Evolutionary conservation across 1,284 basidiomycete genomes (phyloP), one percentile per base, ranked within the genome.

Genomic region (Leccinum subrobustum): DNA sequence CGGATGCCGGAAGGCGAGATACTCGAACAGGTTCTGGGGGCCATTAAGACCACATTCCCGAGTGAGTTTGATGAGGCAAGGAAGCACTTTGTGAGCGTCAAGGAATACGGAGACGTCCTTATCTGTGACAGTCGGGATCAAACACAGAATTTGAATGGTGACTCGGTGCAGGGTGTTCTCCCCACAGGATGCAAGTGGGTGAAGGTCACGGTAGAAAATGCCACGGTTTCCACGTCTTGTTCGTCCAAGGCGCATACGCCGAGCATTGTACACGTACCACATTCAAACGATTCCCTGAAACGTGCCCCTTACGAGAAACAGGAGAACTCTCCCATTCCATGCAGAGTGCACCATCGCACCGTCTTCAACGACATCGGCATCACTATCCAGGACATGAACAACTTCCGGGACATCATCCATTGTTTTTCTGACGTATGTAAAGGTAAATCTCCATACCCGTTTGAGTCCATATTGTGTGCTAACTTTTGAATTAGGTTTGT

Each of bases 321-420:
- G 23, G 14, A 53, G 2, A 5, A 29, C 4, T 3, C 14, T n/a
- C 14, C 23, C 16, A n/a, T 61, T 27, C 48, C 48, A 27, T 9
- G 25, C 23, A 25, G 25, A 25, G 25, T 25, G 25, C 25, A 51
- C 4, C 23, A 25, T 27, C 48, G 48, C 44, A 64, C 35, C 8
- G 50, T 65, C 6, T 64, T 66, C 11, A 0, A 18, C 2, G 59
- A 66, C 27, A 56, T 65, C 3, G 52, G 59, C 1, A 5, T 2
- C 0, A 1, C 54, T 7, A 31, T 65, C 16, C 25, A 51, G 12
- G 48, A 51, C 7, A 27, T 51, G 23, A n/a, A 25, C 2, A 25
- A 51, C 4, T 0, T 51, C 4, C 7, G 7, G 14, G 48, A 25
- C 2, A 27, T 51, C 25, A 16, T 51, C 3, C 48, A 2, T 16